A percentile compares a stretch with the other conserved stretches of the same genome.
phyloP scores from a whole-genome alignment of 768 basidiomycete species.

The Mycena sanguinolenta region DNA sequence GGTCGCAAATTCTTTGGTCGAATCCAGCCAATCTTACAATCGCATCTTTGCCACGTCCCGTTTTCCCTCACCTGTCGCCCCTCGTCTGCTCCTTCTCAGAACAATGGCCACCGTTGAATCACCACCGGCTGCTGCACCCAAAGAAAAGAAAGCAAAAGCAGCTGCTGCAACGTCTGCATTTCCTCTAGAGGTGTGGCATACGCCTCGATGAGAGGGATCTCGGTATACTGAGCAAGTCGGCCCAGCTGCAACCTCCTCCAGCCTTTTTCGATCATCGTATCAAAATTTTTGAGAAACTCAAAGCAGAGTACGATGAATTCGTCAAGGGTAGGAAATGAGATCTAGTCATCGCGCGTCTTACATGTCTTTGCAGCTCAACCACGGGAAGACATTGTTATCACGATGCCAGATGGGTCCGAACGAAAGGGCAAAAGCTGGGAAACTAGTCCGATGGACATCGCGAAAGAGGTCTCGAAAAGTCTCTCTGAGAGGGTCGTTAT shows the following conservation, averaged over 20 bases:
- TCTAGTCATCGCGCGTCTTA: background rate
- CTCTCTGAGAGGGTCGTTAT: slow-evolving; percentile 93
- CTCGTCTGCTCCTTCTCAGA: slow-evolving; percentile 40
- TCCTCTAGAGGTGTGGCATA: slow-evolving; percentile 72
- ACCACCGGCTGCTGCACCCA: slow-evolving; percentile 51
- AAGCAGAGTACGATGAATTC: slow-evolving; percentile 85
- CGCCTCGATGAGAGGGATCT: slow-evolving; percentile 8
- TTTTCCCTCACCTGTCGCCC: slow-evolving; percentile 37
- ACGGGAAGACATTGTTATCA: slow-evolving; percentile 85
- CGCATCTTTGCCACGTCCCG: slow-evolving; percentile 48
- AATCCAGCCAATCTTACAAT: slow-evolving; percentile 44
- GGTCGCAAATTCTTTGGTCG: slow-evolving; percentile 31
- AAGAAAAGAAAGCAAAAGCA: slow-evolving; percentile 61
- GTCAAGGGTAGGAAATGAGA: slow-evolving; percentile 70
- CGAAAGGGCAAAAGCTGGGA: slow-evolving; percentile 93
- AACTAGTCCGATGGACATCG: slow-evolving; percentile 92
- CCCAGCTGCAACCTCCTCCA: slow-evolving; percentile 86
- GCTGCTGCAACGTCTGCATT: slow-evolving; percentile 55
- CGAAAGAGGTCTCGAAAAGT: slow-evolving; percentile 88
- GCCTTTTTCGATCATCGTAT: slow-evolving; percentile 92
- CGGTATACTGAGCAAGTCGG: slow-evolving; percentile 32
- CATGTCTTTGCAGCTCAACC: slow-evolving; percentile 72
- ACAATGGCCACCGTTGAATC: slow-evolving; percentile 70
- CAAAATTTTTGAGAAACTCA: slow-evolving; percentile 89
- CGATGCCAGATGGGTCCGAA: slow-evolving; percentile 88